Evolutionary conservation across 2,329 filamentous ascomycete genomes (phyloP), one percentile per base, ranked within the genome.

Genomic region (Colletotrichum eremochloae): DNA sequence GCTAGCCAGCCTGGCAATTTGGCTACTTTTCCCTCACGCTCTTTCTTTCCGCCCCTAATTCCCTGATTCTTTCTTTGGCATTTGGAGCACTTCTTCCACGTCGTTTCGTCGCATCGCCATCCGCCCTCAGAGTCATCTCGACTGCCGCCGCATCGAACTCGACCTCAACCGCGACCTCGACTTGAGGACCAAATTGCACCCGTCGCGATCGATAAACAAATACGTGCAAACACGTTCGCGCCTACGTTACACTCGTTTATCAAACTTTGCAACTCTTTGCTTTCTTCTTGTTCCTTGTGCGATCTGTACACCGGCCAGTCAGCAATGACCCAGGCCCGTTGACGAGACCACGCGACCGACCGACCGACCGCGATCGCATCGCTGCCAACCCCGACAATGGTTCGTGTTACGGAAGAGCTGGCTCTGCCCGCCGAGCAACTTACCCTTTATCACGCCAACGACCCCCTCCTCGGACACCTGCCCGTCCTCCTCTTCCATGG

Each of bases 401-500:
- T 96, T 86, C 90, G 92, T 84, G 89, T 96, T 81, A 92, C 90
- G 78, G 90, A 92, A 76, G 92, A 94, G 83, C 89, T 95, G 85
- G 90, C 90, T 79, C 88, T 97, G 82, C 92, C 94, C 82, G 88
- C 93, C 81, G 93, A 96, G 81, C 88, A 93, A 81, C 89, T 98
- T 81, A 91, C 90, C 79, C 93, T 98, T 78, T 98, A 97, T 87
- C 93, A 97, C 84, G 91, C 94, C 77, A 92, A 91, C 81, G 96
- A 99, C 83, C 91, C 94, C 73, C 86, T 95, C 75, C 91, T 97
- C 68, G 92, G 92, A 82, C 89, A 95, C 84, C 87, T 95, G 74
- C 91, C 95, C 63, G 87, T 98, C 77, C 88, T 98, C 76, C 88
- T 98, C 81, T 98, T 98, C 87, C 94, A 98, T 82, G 96, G 96